Base-by-base conservation (phyloP, 2,329 filamentous ascomycete species). In the Fusarium globosum region DNA sequence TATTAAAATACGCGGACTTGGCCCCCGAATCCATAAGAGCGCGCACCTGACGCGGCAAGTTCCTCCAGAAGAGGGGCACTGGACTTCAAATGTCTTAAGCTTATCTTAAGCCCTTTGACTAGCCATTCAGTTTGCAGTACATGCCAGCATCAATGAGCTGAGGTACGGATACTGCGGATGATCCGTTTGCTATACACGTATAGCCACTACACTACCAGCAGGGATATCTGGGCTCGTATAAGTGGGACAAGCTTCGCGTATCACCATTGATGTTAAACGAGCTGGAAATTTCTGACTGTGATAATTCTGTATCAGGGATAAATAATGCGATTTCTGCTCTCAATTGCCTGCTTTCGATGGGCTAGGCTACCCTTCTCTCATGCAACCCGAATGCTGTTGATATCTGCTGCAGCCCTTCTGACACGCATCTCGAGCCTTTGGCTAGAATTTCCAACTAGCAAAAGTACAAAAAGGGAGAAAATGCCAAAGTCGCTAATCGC, bases 321-420 rank as follows among this genome's bases (percentile, higher is more conserved):
- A 14, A 38, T 11, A 21, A 20, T 26, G 8, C 45, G 6, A 3
- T 20, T 14, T 14, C 20, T 4, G 5, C 23, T 46, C 23, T 46
- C 18, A 28, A 14, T 21, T 20, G 4, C 18, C 0, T 23, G n/a
- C n/a, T 23, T 18, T 2, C 15, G 0, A 12, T 43, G 15, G 41
- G n/a, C 41, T 14, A 5, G 4, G 15, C 4, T 2, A 12, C 4
- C 10, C 6, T 16, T 49, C 15, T n/a, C 2, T 23, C 0, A 18
- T 33, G 18, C 7, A 15, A 12, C 15, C 28, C 4, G 3, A 5
- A 5, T 13, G 7, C 7, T 26, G 23, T 26, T 12, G 4, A n/a
- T 30, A 49, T n/a, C 16, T n/a, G 7, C 28, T n/a, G 15, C 15
- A 33, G 16, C 28, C 7, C 7, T n/a, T n/a, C 21, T 4, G 3